These are phyloP conservation scores for Cystobasidium sp. DNA, from an alignment of 1,284 basidiomycete species.

Conservation along the genomic window DNA sequence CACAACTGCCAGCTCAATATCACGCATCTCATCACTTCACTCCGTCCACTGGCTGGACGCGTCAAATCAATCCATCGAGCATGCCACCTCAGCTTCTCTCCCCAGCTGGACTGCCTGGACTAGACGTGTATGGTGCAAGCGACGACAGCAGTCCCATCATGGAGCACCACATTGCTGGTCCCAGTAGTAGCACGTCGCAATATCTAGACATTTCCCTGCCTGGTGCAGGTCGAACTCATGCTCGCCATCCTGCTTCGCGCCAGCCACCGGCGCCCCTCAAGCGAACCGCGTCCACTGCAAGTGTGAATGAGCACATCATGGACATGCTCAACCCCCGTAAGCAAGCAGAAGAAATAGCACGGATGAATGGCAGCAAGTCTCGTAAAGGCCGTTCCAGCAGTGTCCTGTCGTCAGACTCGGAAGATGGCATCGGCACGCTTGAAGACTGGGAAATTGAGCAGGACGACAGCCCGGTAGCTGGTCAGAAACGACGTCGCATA, in stretches of 20 bases:
- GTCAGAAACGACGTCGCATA: neutral
- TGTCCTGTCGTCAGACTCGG: slow-evolving; percentile 2
- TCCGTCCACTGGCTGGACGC: slow-evolving; percentile 16
- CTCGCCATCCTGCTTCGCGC: too few species aligned
- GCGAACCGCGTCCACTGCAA: slow-evolving; percentile 38
- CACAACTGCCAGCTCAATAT: neutral
- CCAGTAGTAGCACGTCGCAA: neutral
- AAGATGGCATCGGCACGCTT: slow-evolving; percentile 27
- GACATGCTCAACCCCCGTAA: slow-evolving; percentile 36
- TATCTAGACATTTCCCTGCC: slow-evolving; percentile 5
- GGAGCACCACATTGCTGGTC: neutral
- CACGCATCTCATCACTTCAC: neutral
- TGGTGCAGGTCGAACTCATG: neutral
- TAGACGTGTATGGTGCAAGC: slow-evolving; percentile 6
- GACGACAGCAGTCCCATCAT: neutral
- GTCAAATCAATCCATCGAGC: slow-evolving; percentile 14
- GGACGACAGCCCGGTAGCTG: slow-evolving; percentile 8
- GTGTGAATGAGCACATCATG: slow-evolving; percentile 39
- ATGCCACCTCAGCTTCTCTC: slow-evolving; percentile 37
- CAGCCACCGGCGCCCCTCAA: slow-evolving; percentile 15
- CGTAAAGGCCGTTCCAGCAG: slow-evolving; percentile 27
- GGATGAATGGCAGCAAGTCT: slow-evolving; percentile 6
- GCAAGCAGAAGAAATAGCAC: slow-evolving; percentile 24
- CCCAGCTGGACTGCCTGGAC: slow-evolving; percentile 39
- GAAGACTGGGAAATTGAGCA: slow-evolving; percentile 40